Conservation (phyloP, 768 basidiomycete species). For the Russula virescens region DNA sequence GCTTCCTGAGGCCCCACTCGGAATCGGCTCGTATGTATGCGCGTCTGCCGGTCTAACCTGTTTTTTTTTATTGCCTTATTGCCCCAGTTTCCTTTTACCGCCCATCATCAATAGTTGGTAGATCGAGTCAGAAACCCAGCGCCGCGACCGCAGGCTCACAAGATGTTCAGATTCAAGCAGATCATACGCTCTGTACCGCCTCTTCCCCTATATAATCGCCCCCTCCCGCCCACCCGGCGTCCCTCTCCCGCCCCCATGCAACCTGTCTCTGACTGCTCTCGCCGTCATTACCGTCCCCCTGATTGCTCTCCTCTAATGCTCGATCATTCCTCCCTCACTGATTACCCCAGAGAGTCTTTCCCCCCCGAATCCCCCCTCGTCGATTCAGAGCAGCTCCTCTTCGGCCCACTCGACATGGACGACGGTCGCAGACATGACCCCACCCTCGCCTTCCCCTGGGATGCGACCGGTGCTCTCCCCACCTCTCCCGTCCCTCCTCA, state of each 20-base stretch:
- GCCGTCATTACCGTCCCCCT: conserved; percentile 19
- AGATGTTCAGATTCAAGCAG: conserved; percentile 1
- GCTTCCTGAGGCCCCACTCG: not conserved
- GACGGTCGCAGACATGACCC: conserved; percentile 33
- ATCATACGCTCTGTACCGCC: conserved; percentile 9
- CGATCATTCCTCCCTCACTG: conserved; percentile 28
- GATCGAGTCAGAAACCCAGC: conserved; percentile 11
- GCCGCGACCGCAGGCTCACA: conserved; percentile 5
- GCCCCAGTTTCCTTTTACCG: not conserved
- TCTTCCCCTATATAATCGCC: conserved; percentile 26
- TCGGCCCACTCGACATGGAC: conserved; percentile 53
- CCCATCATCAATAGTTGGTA: not conserved
- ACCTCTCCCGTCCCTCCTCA: conserved; percentile 36
- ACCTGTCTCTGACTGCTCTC: conserved; percentile 19
- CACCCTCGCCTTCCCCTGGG: conserved; percentile 31
- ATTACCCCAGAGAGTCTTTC: conserved; percentile 27
- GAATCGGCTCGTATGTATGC: not conserved
- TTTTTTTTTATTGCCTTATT: not conserved
- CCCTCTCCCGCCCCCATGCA: conserved; percentile 28
- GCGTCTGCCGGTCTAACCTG: not conserved
- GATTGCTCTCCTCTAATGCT: conserved; percentile 27
- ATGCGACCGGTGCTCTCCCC: conserved; percentile 39
- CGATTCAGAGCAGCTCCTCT: conserved; percentile 52
- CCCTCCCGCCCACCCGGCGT: conserved; percentile 26
- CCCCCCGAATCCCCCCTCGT: conserved; percentile 32